Evolutionary conservation across 2,329 filamentous ascomycete species (phyloP), one percentile per base, ranked within the genome.

Genomic region (Camptophora hylomeconis): DNA sequence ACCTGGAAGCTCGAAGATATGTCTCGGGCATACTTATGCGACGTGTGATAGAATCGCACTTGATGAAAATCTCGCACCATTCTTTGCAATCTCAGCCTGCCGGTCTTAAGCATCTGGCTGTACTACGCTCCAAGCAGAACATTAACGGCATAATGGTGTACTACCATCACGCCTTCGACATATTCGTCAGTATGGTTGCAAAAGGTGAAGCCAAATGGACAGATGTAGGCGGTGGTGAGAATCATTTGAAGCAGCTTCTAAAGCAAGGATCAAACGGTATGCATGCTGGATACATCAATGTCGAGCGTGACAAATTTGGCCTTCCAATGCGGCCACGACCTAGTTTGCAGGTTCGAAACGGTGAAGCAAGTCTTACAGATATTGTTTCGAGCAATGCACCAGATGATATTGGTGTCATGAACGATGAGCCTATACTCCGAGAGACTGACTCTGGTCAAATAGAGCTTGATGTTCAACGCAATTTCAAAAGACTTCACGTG

Each of bases 11-110:
- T 19, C 37, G 32, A 24, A 26, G 57, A 52, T 49, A 59, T 23
- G 48, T 67, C 5, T 57, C 52, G 44, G 70, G 71, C 7, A 48
- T 50, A 7, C 63, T 68, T 40, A 72, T 64, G 49, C 60, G 58
- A 30, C 56, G 68, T 27, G 65, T 69, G 0, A 43, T 71, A 17
- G 71, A 75, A 41, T 57, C 61, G 17, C 50, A 61, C 12, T 44
- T 75, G 13, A 50, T 49, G 26, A 61, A 67, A 15, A 40, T 75
- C 20, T 65, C 65, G 2, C 62, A 71, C 32, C 53, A 60, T 31
- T 73, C 69, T 63, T 61, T 69, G 30, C 42, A 63, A 10, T 66
- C 65, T n/a, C 72, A 76, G 40, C 70, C 71, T 14, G 49, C 53
- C 3, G 61, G 72, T 45, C 53, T 75, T 13, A 61, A 65, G 11